Percentiles rank a stretch among this genome's conserved stretches.
These are phyloP conservation scores for Anastatica hierochuntica DNA, from an alignment of 345 rosid species.

Conservation along the genomic window DNA sequence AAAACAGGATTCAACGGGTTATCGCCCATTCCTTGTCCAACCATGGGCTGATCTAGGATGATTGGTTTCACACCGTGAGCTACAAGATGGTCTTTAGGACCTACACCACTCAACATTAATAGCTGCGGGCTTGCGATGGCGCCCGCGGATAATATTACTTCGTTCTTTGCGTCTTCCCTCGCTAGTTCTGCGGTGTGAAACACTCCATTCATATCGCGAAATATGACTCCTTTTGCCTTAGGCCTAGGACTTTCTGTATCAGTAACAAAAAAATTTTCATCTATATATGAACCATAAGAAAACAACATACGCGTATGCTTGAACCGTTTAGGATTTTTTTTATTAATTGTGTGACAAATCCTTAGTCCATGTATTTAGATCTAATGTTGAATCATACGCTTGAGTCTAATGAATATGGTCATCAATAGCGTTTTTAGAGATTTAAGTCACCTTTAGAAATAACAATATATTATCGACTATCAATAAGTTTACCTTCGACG, in stretches of 20 bases:
- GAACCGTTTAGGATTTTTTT: too few relatives aligned
- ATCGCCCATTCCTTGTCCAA: conserved; percentile 80
- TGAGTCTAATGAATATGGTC: too few relatives aligned
- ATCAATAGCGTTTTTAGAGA: too few relatives aligned
- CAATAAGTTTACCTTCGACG: conserved; percentile 20
- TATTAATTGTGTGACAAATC: too few relatives aligned
- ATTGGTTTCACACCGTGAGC: conserved; percentile 35
- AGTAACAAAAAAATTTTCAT: too few relatives aligned
- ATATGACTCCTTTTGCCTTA: conserved; percentile 61
- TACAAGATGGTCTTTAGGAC: conserved; percentile 45
- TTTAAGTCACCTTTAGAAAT: too few relatives aligned
- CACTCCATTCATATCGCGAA: conserved; percentile 36
- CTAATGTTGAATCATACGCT: too few relatives aligned
- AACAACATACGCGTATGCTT: too few relatives aligned
- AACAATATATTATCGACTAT: too few relatives aligned
- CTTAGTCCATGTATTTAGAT: too few relatives aligned
- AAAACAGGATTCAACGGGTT: conserved; percentile 63
- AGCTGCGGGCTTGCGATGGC: conserved; percentile 84
- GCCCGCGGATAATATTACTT: conserved; percentile 64
- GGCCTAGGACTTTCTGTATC: conserved; percentile 32
- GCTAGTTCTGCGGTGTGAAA: conserved; percentile 35
- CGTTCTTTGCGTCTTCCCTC: conserved; percentile 29
- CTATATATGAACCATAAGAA: too few relatives aligned
- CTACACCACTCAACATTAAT: conserved; percentile 73
- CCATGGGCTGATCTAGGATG: conserved; percentile 46